A percentile compares a stretch with the other conserved stretches of the same genome.
These are phyloP conservation scores for Dunaliella sp. DNA, from an alignment of 139 green algal genomes.

Conservation along the genomic window DNA sequence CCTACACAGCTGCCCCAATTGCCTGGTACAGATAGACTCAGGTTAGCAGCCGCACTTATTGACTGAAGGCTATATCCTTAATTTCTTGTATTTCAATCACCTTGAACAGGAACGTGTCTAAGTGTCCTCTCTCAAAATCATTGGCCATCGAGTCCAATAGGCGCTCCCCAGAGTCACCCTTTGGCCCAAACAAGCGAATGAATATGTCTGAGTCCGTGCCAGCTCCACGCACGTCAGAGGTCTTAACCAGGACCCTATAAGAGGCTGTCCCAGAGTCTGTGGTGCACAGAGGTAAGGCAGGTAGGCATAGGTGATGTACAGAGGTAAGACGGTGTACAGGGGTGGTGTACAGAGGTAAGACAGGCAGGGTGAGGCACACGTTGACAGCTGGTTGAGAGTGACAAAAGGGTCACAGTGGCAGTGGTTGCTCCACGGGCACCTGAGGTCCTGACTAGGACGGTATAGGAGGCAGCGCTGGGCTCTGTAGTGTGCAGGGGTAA, in stretches of 20 bases:
- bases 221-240: conserved; percentile 46
- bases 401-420: too few species aligned
- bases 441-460: not conserved
- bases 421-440: not conserved
- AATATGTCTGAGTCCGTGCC: conserved; percentile 68
- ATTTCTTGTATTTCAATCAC: conserved; percentile 26
- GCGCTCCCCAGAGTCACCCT: conserved; percentile 46
- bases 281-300: too few species aligned
- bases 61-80: too few species aligned
- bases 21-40: too few species aligned
- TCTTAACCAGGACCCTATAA: conserved; percentile 36
- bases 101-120: conserved; percentile 47
- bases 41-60: too few species aligned
- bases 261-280: not conserved
- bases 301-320: too few species aligned
- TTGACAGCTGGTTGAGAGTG: too few species aligned
- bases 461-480: not conserved
- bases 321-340: too few species aligned
- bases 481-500: not conserved
- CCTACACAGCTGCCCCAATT: too few species aligned
- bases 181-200: conserved; percentile 51
- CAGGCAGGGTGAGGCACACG: too few species aligned
- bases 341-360: too few species aligned
- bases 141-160: conserved; percentile 24
- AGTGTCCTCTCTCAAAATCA: conserved; percentile 38